These are phyloP conservation scores for Acorus gramineus DNA, from an alignment of 106 monocot genomes.

Conservation along the genomic window DNA sequence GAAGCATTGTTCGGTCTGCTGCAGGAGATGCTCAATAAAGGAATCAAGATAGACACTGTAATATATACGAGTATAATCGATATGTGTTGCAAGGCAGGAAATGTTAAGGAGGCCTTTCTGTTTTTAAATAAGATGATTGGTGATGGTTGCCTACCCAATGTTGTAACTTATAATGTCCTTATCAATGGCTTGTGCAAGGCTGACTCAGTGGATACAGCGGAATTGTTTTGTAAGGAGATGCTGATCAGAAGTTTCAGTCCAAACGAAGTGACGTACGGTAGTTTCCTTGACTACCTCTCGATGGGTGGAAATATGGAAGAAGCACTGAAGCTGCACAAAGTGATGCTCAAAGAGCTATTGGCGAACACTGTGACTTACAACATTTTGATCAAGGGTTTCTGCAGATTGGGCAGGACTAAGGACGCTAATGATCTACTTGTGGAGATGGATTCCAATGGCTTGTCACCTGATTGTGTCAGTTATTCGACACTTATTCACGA, in stretches of 20 bases:
- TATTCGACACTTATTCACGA: slow-evolving; percentile 72
- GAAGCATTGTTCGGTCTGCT: slow-evolving; percentile 21
- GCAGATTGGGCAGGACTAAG: slow-evolving; percentile 41
- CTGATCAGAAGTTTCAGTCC: slow-evolving; percentile 37
- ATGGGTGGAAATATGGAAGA: slow-evolving; percentile 46
- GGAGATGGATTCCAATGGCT: slow-evolving; percentile 38
- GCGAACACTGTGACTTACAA: slow-evolving; percentile 64
- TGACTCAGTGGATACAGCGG: slow-evolving; percentile 47
- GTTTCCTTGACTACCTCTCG: slow-evolving; percentile 54
- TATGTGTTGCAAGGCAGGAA: slow-evolving; percentile 34
- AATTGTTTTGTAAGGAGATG: slow-evolving; percentile 71
- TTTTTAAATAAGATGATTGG: slow-evolving; percentile 52
- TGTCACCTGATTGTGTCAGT: slow-evolving; percentile 68
- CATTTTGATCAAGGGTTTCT: slow-evolving; percentile 63
- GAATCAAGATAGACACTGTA: slow-evolving; percentile 52
- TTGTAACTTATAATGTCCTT: slow-evolving; percentile 56
- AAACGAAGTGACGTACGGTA: slow-evolving; percentile 60
- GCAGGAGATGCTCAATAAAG: slow-evolving; percentile 40
- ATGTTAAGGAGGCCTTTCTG: slow-evolving; percentile 36
- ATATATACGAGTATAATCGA: slow-evolving; percentile 69
- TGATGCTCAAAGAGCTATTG: slow-evolving; percentile 35
- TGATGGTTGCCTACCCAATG: slow-evolving; percentile 42
- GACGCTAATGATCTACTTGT: slow-evolving; percentile 41
- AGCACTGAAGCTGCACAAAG: slow-evolving; percentile 46
- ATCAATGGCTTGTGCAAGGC: slow-evolving; percentile 67